These are phyloP conservation scores for Pseudogymnoascus sp. DNA, from an alignment of 2,329 filamentous ascomycete species.

Conservation along the genomic window DNA sequence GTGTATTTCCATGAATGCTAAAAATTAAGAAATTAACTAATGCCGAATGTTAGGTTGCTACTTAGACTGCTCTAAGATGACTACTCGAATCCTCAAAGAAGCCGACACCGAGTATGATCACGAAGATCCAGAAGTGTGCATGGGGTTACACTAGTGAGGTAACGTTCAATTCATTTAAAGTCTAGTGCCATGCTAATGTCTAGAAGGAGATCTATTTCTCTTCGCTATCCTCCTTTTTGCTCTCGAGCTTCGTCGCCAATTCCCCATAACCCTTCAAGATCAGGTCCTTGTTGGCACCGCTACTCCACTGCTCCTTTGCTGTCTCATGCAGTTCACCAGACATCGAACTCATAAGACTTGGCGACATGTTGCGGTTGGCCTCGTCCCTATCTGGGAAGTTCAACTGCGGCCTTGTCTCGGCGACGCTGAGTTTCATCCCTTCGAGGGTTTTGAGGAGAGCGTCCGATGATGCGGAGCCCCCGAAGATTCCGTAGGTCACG, in stretches of 20 bases:
- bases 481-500: conserved; percentile 46
- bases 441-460: conserved; percentile 24
- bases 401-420: conserved; percentile 29
- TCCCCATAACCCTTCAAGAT: background rate
- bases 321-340: background rate
- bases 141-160: background rate
- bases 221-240: background rate
- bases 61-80: background rate
- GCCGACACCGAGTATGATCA: background rate
- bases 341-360: background rate
- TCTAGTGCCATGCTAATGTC: background rate
- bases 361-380: conserved; percentile 5
- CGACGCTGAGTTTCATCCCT: conserved; percentile 28
- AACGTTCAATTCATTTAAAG: background rate
- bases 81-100: background rate
- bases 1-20: background rate
- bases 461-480: conserved; percentile 31
- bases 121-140: background rate
- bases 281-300: background rate
- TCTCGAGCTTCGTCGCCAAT: background rate
- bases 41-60: background rate
- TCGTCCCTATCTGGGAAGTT: conserved; percentile 21
- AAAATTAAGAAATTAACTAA: background rate
- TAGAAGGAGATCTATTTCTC: background rate
- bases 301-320: background rate